A percentile compares a stretch with the other conserved stretches of the same genome.
Conservation (phyloP, 192 early-diverging fungal genomes). For the Backusella tuberculispora region DNA sequence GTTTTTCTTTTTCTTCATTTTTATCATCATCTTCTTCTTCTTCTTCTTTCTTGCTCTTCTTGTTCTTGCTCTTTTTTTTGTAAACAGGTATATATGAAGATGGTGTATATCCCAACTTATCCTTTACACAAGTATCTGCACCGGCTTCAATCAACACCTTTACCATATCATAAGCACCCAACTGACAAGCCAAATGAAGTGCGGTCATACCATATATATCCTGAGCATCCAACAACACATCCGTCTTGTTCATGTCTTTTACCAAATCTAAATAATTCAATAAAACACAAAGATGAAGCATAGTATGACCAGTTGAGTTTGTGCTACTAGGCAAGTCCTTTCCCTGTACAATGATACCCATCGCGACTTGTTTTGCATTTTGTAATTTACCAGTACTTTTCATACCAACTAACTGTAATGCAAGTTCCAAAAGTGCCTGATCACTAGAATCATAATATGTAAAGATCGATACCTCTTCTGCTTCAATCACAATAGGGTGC, state of each 20-base stretch:
- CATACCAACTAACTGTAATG: slow-evolving; percentile 87
- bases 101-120: background rate
- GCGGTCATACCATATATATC: slow-evolving; percentile 74
- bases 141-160: slow-evolving; percentile 57
- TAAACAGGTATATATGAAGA: background rate
- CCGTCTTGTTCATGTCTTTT: background rate
- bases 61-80: background rate
- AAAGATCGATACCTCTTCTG: slow-evolving; percentile 45
- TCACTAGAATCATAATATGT: slow-evolving; percentile 70
- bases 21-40: no score
- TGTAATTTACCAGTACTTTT: slow-evolving; percentile 81
- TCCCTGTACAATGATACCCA: slow-evolving; percentile 61
- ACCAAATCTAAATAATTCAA: slow-evolving; percentile 58
- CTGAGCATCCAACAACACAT: slow-evolving; percentile 35
- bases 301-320: slow-evolving; percentile 53
- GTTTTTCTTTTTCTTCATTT: no score
- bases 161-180: slow-evolving; percentile 51
- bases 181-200: slow-evolving; percentile 70
- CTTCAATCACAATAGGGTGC: slow-evolving; percentile 47
- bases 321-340: slow-evolving; percentile 5
- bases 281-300: slow-evolving; percentile 68
- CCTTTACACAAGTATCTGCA: slow-evolving; percentile 6
- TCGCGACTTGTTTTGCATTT: slow-evolving; percentile 73
- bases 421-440: slow-evolving; percentile 87
- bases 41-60: background rate